Conservation (phyloP, 495 filamentous ascomycete species). For the Penicillium fimorum region DNA sequence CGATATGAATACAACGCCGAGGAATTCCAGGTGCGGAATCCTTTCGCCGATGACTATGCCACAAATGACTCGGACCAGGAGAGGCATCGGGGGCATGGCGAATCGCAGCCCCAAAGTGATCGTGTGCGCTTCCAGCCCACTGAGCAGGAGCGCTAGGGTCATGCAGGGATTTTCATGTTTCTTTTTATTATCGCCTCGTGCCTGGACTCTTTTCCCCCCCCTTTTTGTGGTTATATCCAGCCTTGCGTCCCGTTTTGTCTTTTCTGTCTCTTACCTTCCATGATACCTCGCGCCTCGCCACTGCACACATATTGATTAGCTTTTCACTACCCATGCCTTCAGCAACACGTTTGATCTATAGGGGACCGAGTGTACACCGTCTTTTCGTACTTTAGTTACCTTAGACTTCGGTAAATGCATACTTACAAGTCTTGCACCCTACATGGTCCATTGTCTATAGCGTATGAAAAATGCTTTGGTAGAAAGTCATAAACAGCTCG, state of each 20-base stretch:
- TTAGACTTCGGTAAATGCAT: not conserved
- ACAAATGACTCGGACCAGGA: slow-evolving; percentile 20
- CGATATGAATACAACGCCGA: slow-evolving; percentile 44
- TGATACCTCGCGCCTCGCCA: slow-evolving; percentile 20
- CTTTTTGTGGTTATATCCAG: not conserved
- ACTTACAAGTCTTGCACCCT: not conserved
- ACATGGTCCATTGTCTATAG: not conserved
- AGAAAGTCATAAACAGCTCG: not conserved
- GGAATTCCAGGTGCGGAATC: slow-evolving; percentile 47
- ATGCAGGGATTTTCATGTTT: not conserved
- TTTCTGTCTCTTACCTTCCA: not conserved
- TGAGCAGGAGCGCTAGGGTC: slow-evolving; percentile 20
- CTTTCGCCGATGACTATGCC: slow-evolving; percentile 42
- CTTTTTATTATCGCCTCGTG: not conserved
- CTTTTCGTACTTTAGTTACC: not conserved
- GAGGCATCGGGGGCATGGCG: slow-evolving; percentile 6
- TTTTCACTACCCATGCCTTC: not conserved
- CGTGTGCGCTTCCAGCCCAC: slow-evolving; percentile 12
- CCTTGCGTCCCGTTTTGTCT: not conserved
- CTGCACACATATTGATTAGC: not conserved
- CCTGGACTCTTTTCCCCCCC: not conserved
- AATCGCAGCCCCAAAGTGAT: not conserved
- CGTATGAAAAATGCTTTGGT: not conserved
- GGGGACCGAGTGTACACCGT: not conserved
- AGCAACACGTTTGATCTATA: not conserved